A percentile compares a stretch with the other conserved stretches of the same genome.
phyloP scores from a whole-genome alignment of 768 basidiomycete species.

The Psilocybe cubensis region DNA sequence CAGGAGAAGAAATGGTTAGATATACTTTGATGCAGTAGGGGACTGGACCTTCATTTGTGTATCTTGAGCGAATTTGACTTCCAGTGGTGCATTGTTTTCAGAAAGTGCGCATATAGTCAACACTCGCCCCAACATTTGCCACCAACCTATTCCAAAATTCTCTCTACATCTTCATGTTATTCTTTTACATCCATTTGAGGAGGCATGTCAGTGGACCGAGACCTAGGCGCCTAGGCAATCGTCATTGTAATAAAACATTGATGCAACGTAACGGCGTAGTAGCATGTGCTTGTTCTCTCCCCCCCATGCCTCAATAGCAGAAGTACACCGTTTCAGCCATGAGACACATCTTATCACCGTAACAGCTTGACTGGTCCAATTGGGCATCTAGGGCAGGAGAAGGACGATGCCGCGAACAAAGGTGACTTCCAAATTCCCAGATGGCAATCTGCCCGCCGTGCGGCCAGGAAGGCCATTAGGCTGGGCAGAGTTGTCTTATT shows the following conservation, averaged over 20 bases:
- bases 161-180: neutral
- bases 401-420: neutral
- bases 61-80: constrained; percentile 7
- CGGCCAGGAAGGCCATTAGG: neutral
- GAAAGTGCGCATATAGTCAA: neutral
- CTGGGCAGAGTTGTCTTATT: neutral
- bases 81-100: neutral
- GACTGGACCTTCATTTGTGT: neutral
- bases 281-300: neutral
- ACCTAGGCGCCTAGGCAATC: neutral
- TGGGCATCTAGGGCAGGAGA: constrained; percentile 1
- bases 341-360: constrained; percentile 4
- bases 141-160: no score
- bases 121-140: no score
- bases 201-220: neutral
- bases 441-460: neutral
- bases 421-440: constrained; percentile 5
- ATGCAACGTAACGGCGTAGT: neutral
- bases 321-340: neutral
- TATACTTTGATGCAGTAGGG: neutral
- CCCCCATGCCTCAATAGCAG: neutral
- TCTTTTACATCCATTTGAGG: neutral
- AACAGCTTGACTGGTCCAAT: no score
- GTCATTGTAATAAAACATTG: neutral
- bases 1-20: neutral